Percentiles rank a stretch among this genome's conserved stretches.
Evolutionary conservation across 2,329 filamentous ascomycete species (phyloP).

Genomic region (Exophiala xenobiotica): DNA sequence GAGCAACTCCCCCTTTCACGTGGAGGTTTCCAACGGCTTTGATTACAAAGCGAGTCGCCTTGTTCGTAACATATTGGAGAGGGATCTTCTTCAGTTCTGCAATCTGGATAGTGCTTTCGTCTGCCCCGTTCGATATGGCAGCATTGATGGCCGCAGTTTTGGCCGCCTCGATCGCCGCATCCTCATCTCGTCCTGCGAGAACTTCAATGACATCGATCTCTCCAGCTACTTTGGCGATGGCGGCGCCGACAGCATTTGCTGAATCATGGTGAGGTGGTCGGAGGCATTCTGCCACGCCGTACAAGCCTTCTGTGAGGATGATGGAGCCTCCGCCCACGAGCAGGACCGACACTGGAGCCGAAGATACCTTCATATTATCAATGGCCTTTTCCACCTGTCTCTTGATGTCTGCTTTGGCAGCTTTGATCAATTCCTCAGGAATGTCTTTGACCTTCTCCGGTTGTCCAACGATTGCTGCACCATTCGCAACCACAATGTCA

Average conservation of each 20-base stretch:
- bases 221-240: slow-evolving; percentile 57
- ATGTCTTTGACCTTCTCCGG: slow-evolving; percentile 27
- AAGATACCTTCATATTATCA: slow-evolving; percentile 57
- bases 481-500: slow-evolving; percentile 50
- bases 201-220: slow-evolving; percentile 54
- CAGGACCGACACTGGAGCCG: slow-evolving; percentile 50
- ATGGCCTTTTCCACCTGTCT: slow-evolving; percentile 53
- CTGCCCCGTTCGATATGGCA: slow-evolving; percentile 23
- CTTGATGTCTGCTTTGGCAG: slow-evolving; percentile 42
- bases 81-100: slow-evolving; percentile 36
- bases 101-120: slow-evolving; percentile 30
- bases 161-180: slow-evolving; percentile 28
- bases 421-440: slow-evolving; percentile 37
- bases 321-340: slow-evolving; percentile 60
- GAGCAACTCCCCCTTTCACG: slow-evolving; percentile 1
- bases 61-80: slow-evolving; percentile 33
- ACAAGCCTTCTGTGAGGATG: slow-evolving; percentile 48
- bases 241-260: slow-evolving; percentile 62
- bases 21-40: slow-evolving; percentile 43
- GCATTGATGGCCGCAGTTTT: slow-evolving; percentile 29
- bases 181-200: slow-evolving; percentile 29
- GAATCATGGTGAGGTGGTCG: slow-evolving; percentile 53
- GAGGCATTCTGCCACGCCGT: slow-evolving; percentile 52
- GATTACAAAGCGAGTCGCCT: slow-evolving; percentile 37
- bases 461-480: slow-evolving; percentile 32